Evolutionary conservation across 2,329 filamentous ascomycete species (phyloP).

Genomic region (Helotiales sp.): DNA sequence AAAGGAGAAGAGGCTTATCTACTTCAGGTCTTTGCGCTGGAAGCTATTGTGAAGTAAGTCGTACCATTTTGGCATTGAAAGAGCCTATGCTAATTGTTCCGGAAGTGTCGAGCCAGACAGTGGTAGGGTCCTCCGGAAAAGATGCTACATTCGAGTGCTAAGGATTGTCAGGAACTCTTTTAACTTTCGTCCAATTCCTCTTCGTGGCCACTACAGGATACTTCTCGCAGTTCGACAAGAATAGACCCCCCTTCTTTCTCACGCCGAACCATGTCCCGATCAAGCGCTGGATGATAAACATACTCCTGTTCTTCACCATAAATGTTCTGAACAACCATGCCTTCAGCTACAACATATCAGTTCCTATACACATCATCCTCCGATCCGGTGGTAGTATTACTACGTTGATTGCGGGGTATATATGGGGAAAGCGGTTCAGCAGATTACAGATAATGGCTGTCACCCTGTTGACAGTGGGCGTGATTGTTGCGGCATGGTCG

Average conservation of each 20-base stretch:
- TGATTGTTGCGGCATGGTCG: constrained; percentile 85
- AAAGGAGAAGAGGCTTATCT: constrained; percentile 28
- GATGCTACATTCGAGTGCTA: constrained; percentile 14
- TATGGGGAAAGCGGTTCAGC: constrained; percentile 85
- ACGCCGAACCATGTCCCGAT: constrained; percentile 79
- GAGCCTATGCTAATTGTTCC: constrained; percentile 22
- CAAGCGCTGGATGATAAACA: constrained; percentile 83
- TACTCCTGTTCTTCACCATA: constrained; percentile 86
- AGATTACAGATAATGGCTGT: constrained; percentile 80
- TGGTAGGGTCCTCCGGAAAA: constrained; percentile 51
- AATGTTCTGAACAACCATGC: constrained; percentile 98
- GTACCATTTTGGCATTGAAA: constrained; percentile 1
- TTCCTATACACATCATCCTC: constrained; percentile 95
- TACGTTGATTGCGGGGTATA: constrained; percentile 85
- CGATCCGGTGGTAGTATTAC: constrained; percentile 94
- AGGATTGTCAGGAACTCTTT: constrained; percentile 64
- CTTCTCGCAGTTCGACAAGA: constrained; percentile 70
- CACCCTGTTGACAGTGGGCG: constrained; percentile 77
- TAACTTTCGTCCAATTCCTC: constrained; percentile 87
- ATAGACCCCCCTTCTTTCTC: constrained; percentile 69
- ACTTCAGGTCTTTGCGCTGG: constrained; percentile 85
- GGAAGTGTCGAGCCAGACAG: constrained; percentile 77
- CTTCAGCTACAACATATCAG: constrained; percentile 94
- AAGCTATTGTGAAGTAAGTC: constrained; percentile 88
- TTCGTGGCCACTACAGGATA: constrained; percentile 80